Conservation (phyloP, 768 basidiomycete species). For the Grammothele lineata region DNA sequence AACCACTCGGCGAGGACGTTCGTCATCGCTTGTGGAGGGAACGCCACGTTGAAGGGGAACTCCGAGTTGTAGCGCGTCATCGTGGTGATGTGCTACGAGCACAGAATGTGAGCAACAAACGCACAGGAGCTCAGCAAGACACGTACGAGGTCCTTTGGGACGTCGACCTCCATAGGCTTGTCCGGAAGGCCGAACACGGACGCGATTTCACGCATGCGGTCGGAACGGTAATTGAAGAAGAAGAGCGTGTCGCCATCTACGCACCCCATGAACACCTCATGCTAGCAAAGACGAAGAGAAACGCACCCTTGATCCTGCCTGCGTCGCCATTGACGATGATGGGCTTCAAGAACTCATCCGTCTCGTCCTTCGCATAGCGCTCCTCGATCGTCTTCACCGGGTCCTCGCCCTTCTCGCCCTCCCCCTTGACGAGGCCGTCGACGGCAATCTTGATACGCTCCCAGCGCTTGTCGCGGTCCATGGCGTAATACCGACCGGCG, state of each 20-base stretch:
- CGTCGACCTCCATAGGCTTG: conserved; percentile 77
- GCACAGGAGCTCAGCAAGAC: too few relatives aligned
- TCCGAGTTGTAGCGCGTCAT: conserved; percentile 94
- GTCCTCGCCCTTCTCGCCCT: conserved; percentile 54
- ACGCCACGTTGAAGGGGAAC: conserved; percentile 86
- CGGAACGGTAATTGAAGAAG: conserved; percentile 97
- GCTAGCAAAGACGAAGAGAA: too few relatives aligned
- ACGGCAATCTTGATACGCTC: conserved; percentile 88
- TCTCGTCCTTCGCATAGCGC: conserved; percentile 81
- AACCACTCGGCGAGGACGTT: conserved; percentile 96
- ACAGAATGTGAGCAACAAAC: too few relatives aligned
- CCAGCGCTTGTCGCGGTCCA: conserved; percentile 98
- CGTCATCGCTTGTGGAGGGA: conserved; percentile 92
- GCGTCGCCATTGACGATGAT: conserved; percentile 81
- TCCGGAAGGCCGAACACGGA: conserved; percentile 75
- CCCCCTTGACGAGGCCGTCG: conserved; percentile 76
- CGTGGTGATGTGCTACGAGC: conserved; percentile 71
- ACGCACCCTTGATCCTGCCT: conserved; percentile 72
- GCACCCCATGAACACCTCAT: not conserved
- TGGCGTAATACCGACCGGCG: conserved; percentile 90
- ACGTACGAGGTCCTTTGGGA: conserved; percentile 78
- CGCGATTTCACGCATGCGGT: conserved; percentile 92
- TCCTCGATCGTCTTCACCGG: conserved; percentile 63
- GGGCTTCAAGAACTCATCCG: conserved; percentile 95
- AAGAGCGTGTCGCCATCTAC: conserved; percentile 85